These are phyloP conservation scores for Begonia loranthoides DNA, from an alignment of 306 rosid genomes.

Conservation along the genomic window DNA sequence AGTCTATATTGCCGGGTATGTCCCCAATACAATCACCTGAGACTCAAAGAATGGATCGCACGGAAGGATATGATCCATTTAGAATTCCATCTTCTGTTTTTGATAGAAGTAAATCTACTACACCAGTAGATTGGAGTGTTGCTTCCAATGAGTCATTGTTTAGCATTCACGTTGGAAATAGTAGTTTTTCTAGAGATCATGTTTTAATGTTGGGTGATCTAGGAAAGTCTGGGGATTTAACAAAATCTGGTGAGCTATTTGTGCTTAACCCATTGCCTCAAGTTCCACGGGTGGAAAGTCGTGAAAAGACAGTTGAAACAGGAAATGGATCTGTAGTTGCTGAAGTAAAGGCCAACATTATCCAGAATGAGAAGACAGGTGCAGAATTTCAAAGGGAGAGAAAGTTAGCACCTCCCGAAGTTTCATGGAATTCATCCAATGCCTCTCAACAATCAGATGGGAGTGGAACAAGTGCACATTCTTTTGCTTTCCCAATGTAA, in stretches of 20 bases:
- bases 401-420: constrained; percentile 9
- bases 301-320: constrained; percentile 6
- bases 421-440: constrained; percentile 14
- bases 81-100: constrained; percentile 65
- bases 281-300: constrained; percentile 11
- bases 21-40: constrained; percentile 34
- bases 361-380: constrained; percentile 7
- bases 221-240: constrained; percentile 18
- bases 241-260: constrained; percentile 27
- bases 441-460: constrained; percentile 22
- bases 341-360: constrained; percentile 11
- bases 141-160: constrained; percentile 79
- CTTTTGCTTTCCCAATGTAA: constrained; percentile 56
- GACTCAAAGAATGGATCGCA: constrained; percentile 59
- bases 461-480: constrained; percentile 14
- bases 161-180: constrained; percentile 57
- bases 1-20: constrained; percentile 10
- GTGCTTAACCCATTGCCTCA: constrained; percentile 16
- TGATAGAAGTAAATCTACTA: constrained; percentile 17
- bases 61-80: constrained; percentile 32
- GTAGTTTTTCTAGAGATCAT: constrained; percentile 41
- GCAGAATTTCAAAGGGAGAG: constrained; percentile 7
- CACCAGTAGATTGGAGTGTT: constrained; percentile 61
- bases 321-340: constrained; percentile 12
- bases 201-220: constrained; percentile 16